A percentile compares a stretch with the other conserved stretches of the same genome.
Conservation (phyloP, 345 rosid genomes). For the Chamaenerion angustifolium region DNA sequence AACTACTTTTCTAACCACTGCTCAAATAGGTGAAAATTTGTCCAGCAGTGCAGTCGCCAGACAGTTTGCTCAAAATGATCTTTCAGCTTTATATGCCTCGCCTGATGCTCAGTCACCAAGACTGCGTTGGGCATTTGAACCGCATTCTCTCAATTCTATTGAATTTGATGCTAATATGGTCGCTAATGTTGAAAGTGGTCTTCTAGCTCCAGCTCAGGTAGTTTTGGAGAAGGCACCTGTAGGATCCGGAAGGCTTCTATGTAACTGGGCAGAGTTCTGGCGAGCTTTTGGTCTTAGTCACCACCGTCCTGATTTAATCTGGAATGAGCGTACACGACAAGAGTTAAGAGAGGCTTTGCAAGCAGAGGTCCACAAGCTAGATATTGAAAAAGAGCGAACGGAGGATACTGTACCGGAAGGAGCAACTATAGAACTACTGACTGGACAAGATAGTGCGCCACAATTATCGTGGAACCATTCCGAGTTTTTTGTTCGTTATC, state of each 20-base stretch:
- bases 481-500: conserved; percentile 80
- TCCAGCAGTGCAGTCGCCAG: conserved; percentile 21
- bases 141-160: conserved; percentile 27
- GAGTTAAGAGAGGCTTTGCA: conserved; percentile 93
- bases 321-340: conserved; percentile 98
- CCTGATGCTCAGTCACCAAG: conserved; percentile 22
- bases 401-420: conserved; percentile 88
- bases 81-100: conserved; percentile 23
- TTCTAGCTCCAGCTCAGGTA: conserved; percentile 96
- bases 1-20: not conserved
- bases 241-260: conserved; percentile 84
- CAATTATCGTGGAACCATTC: conserved; percentile 97
- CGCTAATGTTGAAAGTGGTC: conserved; percentile 38
- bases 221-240: conserved; percentile 85
- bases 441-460: conserved; percentile 66
- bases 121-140: conserved; percentile 29
- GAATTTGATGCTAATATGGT: conserved; percentile 30
- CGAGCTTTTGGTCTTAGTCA: conserved; percentile 95
- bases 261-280: conserved; percentile 98
- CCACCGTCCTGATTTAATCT: conserved; percentile 96
- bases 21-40: conserved; percentile 37
- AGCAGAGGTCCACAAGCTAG: conserved; percentile 92
- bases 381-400: conserved; percentile 91
- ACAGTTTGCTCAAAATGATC: conserved; percentile 41
- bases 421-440: conserved; percentile 33